These are phyloP conservation scores for Globisporangium spinosum DNA, from an alignment of 352 stramenopile genomes.

Conservation along the genomic window DNA sequence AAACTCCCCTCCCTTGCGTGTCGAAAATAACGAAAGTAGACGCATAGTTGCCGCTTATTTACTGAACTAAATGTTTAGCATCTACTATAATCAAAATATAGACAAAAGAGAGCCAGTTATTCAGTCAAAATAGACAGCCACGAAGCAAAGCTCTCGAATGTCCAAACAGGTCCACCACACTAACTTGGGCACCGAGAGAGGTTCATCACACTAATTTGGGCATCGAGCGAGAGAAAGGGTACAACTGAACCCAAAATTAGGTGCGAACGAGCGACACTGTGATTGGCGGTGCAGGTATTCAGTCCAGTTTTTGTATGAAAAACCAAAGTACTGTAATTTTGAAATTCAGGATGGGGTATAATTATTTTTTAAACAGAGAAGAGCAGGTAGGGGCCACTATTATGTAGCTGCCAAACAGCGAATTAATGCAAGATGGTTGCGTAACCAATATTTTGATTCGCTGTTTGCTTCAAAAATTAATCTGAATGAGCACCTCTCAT, in stretches of 20 bases:
- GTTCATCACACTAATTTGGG: conserved; percentile 1
- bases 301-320: neutral
- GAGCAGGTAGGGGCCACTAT: neutral
- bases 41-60: neutral
- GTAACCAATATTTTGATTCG: neutral
- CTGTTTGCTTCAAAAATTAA: neutral
- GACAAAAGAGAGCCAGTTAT: too few species aligned
- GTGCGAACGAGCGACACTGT: too few species aligned
- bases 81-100: too few species aligned
- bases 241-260: conserved; percentile 1
- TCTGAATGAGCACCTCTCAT: neutral
- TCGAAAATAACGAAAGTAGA: neutral
- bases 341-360: neutral
- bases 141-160: neutral
- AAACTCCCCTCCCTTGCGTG: neutral
- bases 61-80: too few species aligned
- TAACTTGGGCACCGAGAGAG: too few species aligned
- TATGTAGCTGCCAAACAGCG: neutral
- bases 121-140: neutral
- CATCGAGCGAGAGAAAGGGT: neutral
- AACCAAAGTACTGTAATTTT: too few species aligned
- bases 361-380: neutral
- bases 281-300: conserved; percentile 1
- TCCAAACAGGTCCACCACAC: neutral
- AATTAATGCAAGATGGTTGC: neutral